A percentile compares a stretch with the other conserved stretches of the same genome.
Conservation (phyloP, 306 rosid species). For the Dalbergia oliveri region DNA sequence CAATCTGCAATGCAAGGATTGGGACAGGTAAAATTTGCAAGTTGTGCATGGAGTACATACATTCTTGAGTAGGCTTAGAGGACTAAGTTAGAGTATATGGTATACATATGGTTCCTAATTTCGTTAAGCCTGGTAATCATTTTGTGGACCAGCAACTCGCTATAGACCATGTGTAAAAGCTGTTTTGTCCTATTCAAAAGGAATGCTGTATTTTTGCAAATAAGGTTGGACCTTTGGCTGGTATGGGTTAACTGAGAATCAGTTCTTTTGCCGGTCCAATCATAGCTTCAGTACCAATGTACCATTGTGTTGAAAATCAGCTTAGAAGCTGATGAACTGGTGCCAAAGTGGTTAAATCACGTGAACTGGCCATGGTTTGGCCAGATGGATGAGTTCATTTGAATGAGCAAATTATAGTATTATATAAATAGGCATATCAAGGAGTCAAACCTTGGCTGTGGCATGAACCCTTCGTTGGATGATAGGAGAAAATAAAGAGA, state of each 20-base stretch:
- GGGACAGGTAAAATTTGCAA: slow-evolving; percentile 69
- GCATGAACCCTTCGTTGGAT: no score
- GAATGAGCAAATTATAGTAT: no score
- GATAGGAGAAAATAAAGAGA: no score
- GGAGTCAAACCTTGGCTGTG: no score
- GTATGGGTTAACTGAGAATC: not conserved
- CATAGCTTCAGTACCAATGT: not conserved
- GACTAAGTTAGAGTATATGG: slow-evolving; percentile 14
- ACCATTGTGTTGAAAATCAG: not conserved
- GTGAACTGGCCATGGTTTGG: not conserved
- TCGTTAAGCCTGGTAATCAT: not conserved
- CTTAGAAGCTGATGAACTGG: not conserved
- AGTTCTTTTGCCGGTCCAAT: not conserved
- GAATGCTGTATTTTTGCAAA: not conserved
- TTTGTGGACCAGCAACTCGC: slow-evolving; percentile 3
- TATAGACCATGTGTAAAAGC: not conserved
- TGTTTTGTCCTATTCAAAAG: slow-evolving; percentile 2
- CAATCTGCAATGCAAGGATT: slow-evolving; percentile 89
- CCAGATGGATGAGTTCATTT: no score
- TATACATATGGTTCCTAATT: slow-evolving; percentile 6
- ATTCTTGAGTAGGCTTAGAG: slow-evolving; percentile 29
- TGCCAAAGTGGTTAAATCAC: not conserved
- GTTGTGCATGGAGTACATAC: slow-evolving; percentile 7
- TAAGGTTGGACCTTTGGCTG: not conserved
- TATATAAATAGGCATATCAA: no score